Conservation (phyloP, 306 rosid species). For the Prosopis cineraria region DNA sequence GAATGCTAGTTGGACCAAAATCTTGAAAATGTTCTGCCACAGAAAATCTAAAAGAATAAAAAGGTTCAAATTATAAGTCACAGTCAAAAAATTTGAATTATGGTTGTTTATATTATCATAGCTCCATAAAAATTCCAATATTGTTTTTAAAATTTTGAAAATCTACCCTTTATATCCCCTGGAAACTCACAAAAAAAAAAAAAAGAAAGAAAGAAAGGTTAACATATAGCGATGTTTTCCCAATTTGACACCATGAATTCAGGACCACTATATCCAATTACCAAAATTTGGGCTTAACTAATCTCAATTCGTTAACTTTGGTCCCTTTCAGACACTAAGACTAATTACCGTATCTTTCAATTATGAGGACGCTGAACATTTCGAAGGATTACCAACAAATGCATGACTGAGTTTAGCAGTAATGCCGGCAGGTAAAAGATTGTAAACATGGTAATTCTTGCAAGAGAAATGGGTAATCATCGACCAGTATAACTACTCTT, state of each 20-base stretch:
- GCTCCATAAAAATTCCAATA: background rate
- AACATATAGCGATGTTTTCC: background rate
- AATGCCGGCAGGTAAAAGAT: background rate
- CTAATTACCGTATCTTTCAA: background rate
- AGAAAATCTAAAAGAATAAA: background rate
- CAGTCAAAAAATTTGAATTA: background rate
- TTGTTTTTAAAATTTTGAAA: background rate
- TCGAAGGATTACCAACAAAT: background rate
- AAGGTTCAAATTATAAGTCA: background rate
- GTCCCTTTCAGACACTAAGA: background rate
- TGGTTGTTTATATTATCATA: background rate
- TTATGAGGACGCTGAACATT: background rate
- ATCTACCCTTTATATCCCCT: background rate
- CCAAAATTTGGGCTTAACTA: background rate
- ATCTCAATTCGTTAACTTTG: background rate
- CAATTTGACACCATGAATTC: background rate
- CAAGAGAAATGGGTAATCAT: background rate
- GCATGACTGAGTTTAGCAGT: constrained; percentile 4
- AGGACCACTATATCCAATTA: background rate
- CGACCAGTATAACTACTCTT: background rate
- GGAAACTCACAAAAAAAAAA: background rate
- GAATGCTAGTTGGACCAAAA: background rate
- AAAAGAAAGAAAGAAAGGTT: too few relatives aligned
- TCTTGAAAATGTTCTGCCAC: background rate
- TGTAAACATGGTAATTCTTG: background rate